phyloP scores from a whole-genome alignment of 495 filamentous ascomycete genomes.

The Aspergillus bridgeri region DNA sequence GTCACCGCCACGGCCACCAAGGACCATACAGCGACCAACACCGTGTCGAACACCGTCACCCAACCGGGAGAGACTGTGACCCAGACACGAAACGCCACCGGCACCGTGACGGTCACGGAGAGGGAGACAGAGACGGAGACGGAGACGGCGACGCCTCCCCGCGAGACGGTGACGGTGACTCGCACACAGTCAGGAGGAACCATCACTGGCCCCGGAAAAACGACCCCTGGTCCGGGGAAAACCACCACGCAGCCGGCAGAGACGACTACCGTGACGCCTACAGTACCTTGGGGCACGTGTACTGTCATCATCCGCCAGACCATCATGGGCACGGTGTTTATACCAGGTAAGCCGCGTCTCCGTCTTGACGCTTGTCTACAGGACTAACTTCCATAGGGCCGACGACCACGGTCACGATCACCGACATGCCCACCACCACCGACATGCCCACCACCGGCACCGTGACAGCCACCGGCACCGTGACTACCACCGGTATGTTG shows the following conservation, averaged over 20 bases:
- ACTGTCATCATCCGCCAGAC: constrained; percentile 7
- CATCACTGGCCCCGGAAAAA: constrained; percentile 3
- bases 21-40: background rate
- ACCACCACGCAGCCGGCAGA: constrained; percentile 5
- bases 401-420: background rate
- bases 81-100: background rate
- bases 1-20: background rate
- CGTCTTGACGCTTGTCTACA: background rate
- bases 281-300: too few species aligned
- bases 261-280: too few species aligned
- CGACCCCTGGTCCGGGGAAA: constrained; percentile 25
- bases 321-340: background rate
- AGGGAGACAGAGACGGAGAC: background rate
- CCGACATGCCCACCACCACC: background rate
- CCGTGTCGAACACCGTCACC: background rate
- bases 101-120: background rate
- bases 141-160: background rate
- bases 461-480: background rate
- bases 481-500: constrained; percentile 3
- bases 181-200: constrained; percentile 3
- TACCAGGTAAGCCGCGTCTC: background rate
- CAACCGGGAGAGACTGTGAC: background rate
- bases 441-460: background rate
- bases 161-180: background rate
- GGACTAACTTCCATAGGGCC: background rate